These are phyloP conservation scores for Venturia carpophila DNA, from an alignment of 2,329 filamentous ascomycete genomes.

Conservation along the genomic window DNA sequence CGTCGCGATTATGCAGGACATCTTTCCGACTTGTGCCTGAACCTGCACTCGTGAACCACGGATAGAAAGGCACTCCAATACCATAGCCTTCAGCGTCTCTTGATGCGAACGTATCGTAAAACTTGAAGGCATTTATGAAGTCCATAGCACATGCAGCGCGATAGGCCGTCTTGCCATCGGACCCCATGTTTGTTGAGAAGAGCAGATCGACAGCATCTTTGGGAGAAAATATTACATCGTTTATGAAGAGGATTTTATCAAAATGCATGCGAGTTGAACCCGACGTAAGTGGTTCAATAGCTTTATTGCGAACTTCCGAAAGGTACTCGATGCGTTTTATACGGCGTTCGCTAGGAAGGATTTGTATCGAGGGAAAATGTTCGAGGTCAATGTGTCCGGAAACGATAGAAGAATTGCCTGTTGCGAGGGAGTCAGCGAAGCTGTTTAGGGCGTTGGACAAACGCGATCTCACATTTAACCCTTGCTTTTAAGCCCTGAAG, in stretches of 20 bases:
- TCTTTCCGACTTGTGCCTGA: constrained; percentile 49
- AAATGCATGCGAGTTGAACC: constrained; percentile 43
- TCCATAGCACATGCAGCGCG: constrained; percentile 64
- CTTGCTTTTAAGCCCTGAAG: constrained; percentile 41
- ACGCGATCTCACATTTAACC: constrained; percentile 32
- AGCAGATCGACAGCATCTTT: constrained; percentile 53
- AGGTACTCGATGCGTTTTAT: constrained; percentile 67
- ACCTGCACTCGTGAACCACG: constrained; percentile 53
- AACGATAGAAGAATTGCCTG: constrained; percentile 38
- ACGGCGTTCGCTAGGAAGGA: constrained; percentile 52
- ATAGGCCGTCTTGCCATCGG: constrained; percentile 47
- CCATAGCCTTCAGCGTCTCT: constrained; percentile 58
- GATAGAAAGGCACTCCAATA: constrained; percentile 58
- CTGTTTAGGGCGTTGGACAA: neutral
- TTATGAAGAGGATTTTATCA: constrained; percentile 53
- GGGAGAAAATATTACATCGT: constrained; percentile 59
- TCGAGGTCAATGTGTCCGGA: constrained; percentile 51
- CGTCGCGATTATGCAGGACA: constrained; percentile 52
- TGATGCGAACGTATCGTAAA: constrained; percentile 68
- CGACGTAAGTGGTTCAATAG: constrained; percentile 51
- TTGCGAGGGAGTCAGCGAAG: neutral
- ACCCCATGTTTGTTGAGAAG: constrained; percentile 52
- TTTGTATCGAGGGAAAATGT: constrained; percentile 49
- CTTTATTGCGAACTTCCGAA: constrained; percentile 64
- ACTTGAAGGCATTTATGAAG: constrained; percentile 58